phyloP scores from a whole-genome alignment of 345 rosid species.

The Luvunga scandens region DNA sequence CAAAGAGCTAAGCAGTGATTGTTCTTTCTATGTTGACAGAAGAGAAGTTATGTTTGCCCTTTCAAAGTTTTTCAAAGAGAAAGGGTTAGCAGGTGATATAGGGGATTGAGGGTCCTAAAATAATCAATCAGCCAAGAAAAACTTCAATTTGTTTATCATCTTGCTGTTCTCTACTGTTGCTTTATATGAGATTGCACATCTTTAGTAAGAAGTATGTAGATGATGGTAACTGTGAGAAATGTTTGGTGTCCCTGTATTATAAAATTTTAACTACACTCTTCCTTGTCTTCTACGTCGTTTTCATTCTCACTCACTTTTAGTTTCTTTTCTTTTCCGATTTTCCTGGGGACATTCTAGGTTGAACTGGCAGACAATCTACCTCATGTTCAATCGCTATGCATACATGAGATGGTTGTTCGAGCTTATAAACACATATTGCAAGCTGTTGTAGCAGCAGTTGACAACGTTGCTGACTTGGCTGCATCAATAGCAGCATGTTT shows the following conservation, averaged over 20 bases:
- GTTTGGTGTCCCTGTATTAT: background rate
- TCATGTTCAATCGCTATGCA: conserved; percentile 91
- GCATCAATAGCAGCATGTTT: conserved; percentile 75
- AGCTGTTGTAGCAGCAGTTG: conserved; percentile 81
- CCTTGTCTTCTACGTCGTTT: background rate
- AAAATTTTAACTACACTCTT: background rate
- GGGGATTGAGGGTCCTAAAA: background rate
- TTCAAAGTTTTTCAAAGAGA: background rate
- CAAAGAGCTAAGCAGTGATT: background rate
- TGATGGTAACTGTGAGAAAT: background rate
- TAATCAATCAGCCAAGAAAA: background rate
- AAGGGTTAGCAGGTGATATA: background rate
- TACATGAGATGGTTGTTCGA: conserved; percentile 93
- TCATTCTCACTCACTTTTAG: background rate
- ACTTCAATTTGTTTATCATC: background rate
- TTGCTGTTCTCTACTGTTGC: background rate
- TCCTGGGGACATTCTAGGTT: conserved; percentile 45
- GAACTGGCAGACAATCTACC: conserved; percentile 94
- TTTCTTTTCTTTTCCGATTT: conserved; percentile 1
- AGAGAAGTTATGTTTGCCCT: background rate
- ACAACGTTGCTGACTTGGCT: conserved; percentile 63
- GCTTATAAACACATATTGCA: conserved; percentile 91
- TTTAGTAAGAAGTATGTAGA: background rate
- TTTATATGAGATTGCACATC: background rate
- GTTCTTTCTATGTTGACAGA: background rate